Percentiles rank a stretch among this genome's conserved stretches.
These are phyloP conservation scores for Brassica napus DNA, from an alignment of 345 rosid species.

Conservation along the genomic window Da-Ae NC_063450.1:37613501-37614000, in stretches of 20 bases:
- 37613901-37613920: constrained; percentile 71
- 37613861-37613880: constrained; percentile 87
- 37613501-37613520: not conserved
- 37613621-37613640: not conserved
- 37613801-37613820: not conserved
- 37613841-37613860: constrained; percentile 58
- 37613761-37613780: constrained; percentile 62
- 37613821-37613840: not conserved
- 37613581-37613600: constrained; percentile 71
- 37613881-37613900: constrained; percentile 87
- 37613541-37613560: constrained; percentile 79
- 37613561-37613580: constrained; percentile 93
- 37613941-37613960: constrained; percentile 79
- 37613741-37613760: constrained; percentile 93
- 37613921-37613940: constrained; percentile 54
- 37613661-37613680: not conserved
- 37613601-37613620: constrained; percentile 53
- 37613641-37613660: not conserved
- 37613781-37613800: not conserved
- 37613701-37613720: constrained; percentile 67
- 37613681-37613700: constrained; percentile 47
- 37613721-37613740: constrained; percentile 94
- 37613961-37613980: constrained; percentile 78
- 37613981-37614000: constrained; percentile 78
- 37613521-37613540: constrained; percentile 3